Base-by-base conservation (phyloP, 352 stramenopile genomes). In the Pythium sp. region DNA sequence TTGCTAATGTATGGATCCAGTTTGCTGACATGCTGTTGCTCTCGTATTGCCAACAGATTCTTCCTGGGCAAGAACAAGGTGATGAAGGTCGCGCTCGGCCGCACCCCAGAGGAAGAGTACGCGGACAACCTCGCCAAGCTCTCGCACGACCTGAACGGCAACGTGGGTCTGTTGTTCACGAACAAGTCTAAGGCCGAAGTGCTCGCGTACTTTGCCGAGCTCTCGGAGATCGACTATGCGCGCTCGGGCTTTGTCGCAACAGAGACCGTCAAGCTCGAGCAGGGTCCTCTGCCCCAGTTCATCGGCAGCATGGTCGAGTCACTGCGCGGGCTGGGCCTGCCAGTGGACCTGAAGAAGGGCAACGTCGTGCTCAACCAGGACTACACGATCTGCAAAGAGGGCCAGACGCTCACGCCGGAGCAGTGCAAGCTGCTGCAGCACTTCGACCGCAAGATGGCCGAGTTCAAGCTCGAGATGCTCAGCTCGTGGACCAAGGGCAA, bases 41-140 rank as follows among this genome's bases (percentile, higher is more conserved):
- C 5, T 34, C 5, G 5, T 41, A n/a, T 14, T 46, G 38, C 18
- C 12, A 84, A 74, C 61, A 94, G 93, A 63, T 98, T 99, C 78
- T 98, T 99, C 73, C 74, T 99, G 61, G 97, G 97, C 71, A 99
- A 99, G 81, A 99, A 99, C 84, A 99, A 99, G 82, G 86, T 99
- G 47, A 94, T 99, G 79, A 98, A 99, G 80, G 90, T 99, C 58
- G 97, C 97, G 14, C 80, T 99, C 18, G 97, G 97, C 34, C 87
- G 91, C 60, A 92, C 85, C 15, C 87, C 92, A 41, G 95, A 98
- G 73, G 97, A 99, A 69, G 97, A 99, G 78, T 99, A 99, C 77
- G 88, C 90, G 6, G 93, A 99, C 65, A 97, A 99, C 72, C 80
- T 99, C 15, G 81, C 85, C 59, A 86, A 97, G 64, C 80, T 99